A percentile compares a stretch with the other conserved stretches of the same genome.
phyloP scores from a whole-genome alignment of 148 eudicot genomes.

The Diospyros kaki region DNA sequence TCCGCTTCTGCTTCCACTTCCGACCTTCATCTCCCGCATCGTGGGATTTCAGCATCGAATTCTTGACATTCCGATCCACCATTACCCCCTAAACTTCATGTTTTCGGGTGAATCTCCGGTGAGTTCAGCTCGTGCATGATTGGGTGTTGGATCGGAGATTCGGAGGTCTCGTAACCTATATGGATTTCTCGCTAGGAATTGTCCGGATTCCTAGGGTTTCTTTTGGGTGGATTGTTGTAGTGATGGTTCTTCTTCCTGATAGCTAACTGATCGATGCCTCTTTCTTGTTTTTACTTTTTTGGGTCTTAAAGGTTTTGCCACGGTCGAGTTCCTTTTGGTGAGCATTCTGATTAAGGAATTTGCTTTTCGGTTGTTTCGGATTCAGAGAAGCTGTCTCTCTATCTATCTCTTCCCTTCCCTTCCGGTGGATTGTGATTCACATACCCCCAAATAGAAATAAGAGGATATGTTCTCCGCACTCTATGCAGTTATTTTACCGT shows the following conservation, averaged over 20 bases:
- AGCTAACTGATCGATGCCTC: not conserved
- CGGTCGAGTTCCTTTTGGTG: constrained; percentile 48
- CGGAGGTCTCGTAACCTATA: not conserved
- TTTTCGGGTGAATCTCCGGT: constrained; percentile 8
- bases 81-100: not conserved
- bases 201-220: not conserved
- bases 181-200: constrained; percentile 29
- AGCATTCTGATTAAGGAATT: constrained; percentile 44
- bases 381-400: constrained; percentile 21
- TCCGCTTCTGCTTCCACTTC: too few species aligned
- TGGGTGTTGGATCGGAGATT: constrained; percentile 5
- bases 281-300: not conserved
- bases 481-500: too few species aligned
- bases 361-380: constrained; percentile 25
- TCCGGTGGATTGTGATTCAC: constrained; percentile 15
- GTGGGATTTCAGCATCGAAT: not conserved
- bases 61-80: constrained; percentile 14
- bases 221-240: too few species aligned
- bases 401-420: constrained; percentile 11
- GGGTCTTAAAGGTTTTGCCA: constrained; percentile 33
- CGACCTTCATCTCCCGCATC: not conserved
- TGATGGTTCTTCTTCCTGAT: not conserved
- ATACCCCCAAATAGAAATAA: not conserved
- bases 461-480: not conserved
- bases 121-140: constrained; percentile 14